A percentile compares a stretch with the other conserved stretches of the same genome.
phyloP scores from a whole-genome alignment of 2,329 filamentous ascomycete species.

The Aspergillus brasiliensis region DNA sequence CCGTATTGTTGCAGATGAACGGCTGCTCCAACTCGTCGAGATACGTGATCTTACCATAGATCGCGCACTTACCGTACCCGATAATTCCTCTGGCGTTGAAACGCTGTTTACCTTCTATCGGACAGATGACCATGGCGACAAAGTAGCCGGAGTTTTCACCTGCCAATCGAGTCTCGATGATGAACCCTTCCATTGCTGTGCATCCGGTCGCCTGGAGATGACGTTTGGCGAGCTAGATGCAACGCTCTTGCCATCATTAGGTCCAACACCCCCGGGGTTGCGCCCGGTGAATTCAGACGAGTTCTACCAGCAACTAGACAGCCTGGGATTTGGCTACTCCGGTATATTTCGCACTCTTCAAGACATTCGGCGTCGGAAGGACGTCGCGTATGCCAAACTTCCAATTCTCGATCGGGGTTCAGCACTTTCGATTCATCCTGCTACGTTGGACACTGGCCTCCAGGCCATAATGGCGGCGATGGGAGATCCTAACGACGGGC shows the following conservation, averaged over 20 bases:
- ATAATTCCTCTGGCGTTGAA: conserved; percentile 4
- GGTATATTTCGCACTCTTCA: conserved; percentile 1
- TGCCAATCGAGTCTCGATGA: conserved; percentile 1
- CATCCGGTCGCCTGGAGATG: conserved; percentile 3
- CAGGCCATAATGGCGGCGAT: conserved; percentile 29
- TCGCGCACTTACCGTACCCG: conserved; percentile 3
- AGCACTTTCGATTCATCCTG: conserved; percentile 18
- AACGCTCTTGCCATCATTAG: neutral
- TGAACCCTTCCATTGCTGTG: neutral
- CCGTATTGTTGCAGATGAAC: neutral
- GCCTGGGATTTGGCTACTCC: neutral
- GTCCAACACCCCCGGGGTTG: neutral
- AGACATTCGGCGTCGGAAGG: neutral
- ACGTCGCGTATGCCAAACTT: neutral
- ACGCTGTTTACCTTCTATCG: conserved; percentile 1
- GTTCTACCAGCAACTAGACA: conserved; percentile 2
- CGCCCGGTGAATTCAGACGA: neutral
- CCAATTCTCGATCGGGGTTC: neutral
- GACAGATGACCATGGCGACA: neutral
- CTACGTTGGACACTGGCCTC: conserved; percentile 25
- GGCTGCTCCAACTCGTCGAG: conserved; percentile 3
- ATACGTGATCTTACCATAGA: conserved; percentile 1
- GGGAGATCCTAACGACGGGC: conserved; percentile 15
- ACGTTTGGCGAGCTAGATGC: conserved; percentile 1
- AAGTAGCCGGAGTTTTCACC: neutral